Percentiles rank a stretch among this genome's conserved stretches.
phyloP scores from a whole-genome alignment of 176 grass and related monocot genomes.

The Carex kokanica region DNA sequence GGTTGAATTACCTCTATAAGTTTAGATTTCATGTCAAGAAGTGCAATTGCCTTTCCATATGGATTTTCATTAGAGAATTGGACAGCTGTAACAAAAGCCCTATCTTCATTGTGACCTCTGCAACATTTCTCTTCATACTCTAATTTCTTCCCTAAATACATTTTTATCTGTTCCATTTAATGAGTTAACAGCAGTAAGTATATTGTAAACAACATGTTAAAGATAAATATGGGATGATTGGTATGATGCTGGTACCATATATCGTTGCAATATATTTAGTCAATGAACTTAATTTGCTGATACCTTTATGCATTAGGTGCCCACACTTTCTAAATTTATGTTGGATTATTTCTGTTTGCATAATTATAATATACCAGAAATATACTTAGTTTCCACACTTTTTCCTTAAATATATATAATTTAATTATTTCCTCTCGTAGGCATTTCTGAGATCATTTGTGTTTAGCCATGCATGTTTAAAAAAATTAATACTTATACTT shows the following conservation, averaged over 20 bases:
- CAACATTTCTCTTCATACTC: conserved; percentile 56
- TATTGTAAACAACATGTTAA: not conserved
- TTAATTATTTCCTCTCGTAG: too few relatives aligned
- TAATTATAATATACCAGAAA: not conserved
- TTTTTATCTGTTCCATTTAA: conserved; percentile 51
- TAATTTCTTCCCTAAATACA: conserved; percentile 53
- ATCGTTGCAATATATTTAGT: too few relatives aligned
- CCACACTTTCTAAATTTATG: not conserved
- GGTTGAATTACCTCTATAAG: conserved; percentile 37
- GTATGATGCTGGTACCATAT: too few relatives aligned
- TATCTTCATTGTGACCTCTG: conserved; percentile 21
- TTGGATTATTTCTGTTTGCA: not conserved
- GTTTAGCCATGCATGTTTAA: not conserved
- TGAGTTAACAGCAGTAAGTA: not conserved
- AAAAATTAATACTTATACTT: conserved; percentile 10
- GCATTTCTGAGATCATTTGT: not conserved
- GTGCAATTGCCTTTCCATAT: conserved; percentile 59
- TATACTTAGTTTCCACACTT: too few relatives aligned
- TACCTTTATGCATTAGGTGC: not conserved
- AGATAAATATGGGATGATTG: not conserved
- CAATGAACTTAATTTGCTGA: not conserved
- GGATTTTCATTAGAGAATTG: conserved; percentile 52
- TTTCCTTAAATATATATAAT: too few relatives aligned
- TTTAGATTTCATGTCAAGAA: conserved; percentile 49
- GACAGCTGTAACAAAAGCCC: conserved; percentile 43